Conservation (phyloP, 2,329 filamentous ascomycete species). For the Sporothrix brunneoviolacea region DNA sequence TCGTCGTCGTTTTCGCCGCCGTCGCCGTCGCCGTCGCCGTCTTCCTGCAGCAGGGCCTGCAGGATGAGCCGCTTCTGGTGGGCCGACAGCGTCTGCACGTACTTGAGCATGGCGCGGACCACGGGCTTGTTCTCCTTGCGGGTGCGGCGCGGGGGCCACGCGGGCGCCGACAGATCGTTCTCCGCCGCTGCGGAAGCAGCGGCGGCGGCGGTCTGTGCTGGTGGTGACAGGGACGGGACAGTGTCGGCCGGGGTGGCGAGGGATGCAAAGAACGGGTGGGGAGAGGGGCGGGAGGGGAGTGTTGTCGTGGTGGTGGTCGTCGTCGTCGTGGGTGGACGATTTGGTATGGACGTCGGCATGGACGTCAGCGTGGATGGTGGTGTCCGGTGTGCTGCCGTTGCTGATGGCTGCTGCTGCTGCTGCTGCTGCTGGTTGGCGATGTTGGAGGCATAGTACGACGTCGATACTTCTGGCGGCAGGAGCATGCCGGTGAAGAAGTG, state of each 20-base stretch:
- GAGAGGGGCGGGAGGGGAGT: conserved; percentile 2
- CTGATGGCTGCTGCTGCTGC: not conserved
- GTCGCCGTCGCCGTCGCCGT: not conserved
- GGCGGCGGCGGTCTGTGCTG: not conserved
- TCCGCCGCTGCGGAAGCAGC: not conserved
- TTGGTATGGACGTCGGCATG: not conserved
- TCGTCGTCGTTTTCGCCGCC: not conserved
- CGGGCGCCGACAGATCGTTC: not conserved
- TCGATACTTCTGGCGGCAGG: not conserved
- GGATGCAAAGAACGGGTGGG: not conserved
- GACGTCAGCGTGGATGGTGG: not conserved
- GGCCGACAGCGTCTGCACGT: conserved; percentile 12
- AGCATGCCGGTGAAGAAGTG: not conserved
- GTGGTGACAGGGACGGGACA: too few species aligned
- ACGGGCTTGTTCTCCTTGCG: conserved; percentile 8
- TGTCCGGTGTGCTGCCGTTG: not conserved
- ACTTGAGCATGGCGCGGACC: conserved; percentile 13
- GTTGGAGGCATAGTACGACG: not conserved
- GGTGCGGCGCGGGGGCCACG: not conserved
- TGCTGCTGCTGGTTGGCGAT: not conserved
- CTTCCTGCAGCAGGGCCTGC: conserved; percentile 6
- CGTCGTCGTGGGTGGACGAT: too few species aligned
- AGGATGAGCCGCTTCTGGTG: conserved; percentile 15
- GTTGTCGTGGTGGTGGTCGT: not conserved
- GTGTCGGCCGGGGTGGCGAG: not conserved